phyloP scores from a whole-genome alignment of 2,329 filamentous ascomycete genomes.

The Aureobasidium sp. region DNA sequence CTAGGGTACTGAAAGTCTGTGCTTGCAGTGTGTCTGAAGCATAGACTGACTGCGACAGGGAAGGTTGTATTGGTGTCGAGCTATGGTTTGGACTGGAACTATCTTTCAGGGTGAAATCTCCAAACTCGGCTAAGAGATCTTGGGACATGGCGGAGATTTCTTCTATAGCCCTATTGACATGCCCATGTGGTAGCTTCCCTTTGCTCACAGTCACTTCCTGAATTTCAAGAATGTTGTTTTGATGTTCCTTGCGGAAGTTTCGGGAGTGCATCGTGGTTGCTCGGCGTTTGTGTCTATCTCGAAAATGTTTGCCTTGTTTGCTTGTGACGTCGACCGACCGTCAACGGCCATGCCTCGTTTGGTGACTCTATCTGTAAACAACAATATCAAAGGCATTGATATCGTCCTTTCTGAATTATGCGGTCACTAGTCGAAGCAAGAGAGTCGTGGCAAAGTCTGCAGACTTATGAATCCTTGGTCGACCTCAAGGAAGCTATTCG shows the following conservation, averaged over 20 bases:
- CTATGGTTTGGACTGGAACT: constrained; percentile 15
- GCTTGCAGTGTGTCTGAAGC: constrained; percentile 2
- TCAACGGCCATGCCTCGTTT: constrained; percentile 3
- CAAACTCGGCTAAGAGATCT: constrained; percentile 49
- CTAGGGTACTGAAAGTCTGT: background rate
- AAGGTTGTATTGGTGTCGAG: constrained; percentile 7
- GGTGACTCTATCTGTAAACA: background rate
- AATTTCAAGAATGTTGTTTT: background rate
- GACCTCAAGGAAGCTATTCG: constrained; percentile 28
- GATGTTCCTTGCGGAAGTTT: background rate
- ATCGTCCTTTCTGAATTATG: constrained; percentile 20
- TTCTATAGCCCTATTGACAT: background rate
- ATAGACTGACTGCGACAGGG: constrained; percentile 17
- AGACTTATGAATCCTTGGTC: constrained; percentile 23
- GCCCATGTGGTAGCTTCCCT: too few species aligned
- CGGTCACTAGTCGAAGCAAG: constrained; percentile 27
- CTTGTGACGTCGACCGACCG: constrained; percentile 8
- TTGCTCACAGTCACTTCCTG: background rate
- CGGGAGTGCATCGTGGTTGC: background rate
- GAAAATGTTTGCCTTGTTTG: constrained; percentile 13
- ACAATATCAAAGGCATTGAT: background rate
- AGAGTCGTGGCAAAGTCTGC: constrained; percentile 28
- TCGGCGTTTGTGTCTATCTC: background rate
- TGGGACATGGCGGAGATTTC: constrained; percentile 40
- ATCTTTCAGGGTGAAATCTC: constrained; percentile 18